Conservation (phyloP, 179 eudicot species). For the Silene coronaria region DNA sequence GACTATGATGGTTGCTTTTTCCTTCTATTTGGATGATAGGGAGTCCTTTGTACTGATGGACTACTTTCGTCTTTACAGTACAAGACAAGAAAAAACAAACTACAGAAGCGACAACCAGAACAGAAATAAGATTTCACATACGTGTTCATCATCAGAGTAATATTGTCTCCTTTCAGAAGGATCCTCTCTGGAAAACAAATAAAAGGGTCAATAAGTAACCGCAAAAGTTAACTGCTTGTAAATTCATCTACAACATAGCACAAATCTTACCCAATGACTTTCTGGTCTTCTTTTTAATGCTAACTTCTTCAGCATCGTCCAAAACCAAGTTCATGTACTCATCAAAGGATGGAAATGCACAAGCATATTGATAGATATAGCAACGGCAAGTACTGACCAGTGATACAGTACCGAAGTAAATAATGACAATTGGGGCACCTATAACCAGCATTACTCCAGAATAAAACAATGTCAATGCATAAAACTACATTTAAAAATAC, state of each 20-base stretch:
- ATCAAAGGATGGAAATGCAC: constrained; percentile 33
- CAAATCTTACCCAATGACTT: constrained; percentile 52
- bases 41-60: no score
- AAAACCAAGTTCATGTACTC: constrained; percentile 92
- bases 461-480: no score
- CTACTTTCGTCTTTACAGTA: no score
- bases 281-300: constrained; percentile 71
- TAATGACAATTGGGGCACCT: background rate
- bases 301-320: constrained; percentile 90
- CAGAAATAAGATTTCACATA: constrained; percentile 20
- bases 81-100: background rate
- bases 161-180: constrained; percentile 70
- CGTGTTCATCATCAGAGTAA: constrained; percentile 86
- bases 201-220: background rate
- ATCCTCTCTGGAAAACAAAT: constrained; percentile 52
- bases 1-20: no score
- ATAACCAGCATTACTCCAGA: no score
- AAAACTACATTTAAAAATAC: no score
- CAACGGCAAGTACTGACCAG: background rate
- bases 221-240: background rate
- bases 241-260: background rate
- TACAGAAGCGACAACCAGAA: background rate
- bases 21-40: no score
- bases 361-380: background rate
- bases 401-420: background rate